Conservation (phyloP, 148 eudicot species). For the Rhododendron henanense region DNA sequence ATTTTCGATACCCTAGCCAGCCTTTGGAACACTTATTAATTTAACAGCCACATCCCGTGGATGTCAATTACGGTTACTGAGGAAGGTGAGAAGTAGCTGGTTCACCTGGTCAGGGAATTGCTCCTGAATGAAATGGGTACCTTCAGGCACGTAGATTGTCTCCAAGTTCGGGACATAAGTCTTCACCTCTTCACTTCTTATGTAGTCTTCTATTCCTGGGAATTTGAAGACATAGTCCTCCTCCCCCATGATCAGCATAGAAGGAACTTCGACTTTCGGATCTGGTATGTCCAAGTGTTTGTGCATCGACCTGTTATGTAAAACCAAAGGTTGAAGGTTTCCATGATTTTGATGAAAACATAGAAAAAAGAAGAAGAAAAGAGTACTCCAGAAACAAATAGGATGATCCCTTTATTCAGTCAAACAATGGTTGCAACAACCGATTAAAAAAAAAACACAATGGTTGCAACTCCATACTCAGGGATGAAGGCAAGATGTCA, state of each 20-base stretch:
- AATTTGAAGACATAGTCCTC: constrained; percentile 33
- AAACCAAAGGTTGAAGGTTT: not conserved
- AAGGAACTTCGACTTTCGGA: constrained; percentile 32
- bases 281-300: constrained; percentile 8
- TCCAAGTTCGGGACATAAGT: constrained; percentile 34
- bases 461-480: not conserved
- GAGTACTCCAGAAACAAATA: not conserved
- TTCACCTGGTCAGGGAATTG: constrained; percentile 40
- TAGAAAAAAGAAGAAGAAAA: no score
- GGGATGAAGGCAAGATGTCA: not conserved
- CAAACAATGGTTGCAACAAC: not conserved
- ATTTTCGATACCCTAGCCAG: not conserved
- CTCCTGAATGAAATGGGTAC: constrained; percentile 43
- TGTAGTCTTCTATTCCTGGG: constrained; percentile 36
- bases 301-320: constrained; percentile 7
- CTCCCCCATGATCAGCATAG: constrained; percentile 33
- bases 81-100: constrained; percentile 30
- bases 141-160: constrained; percentile 28
- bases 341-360: not conserved
- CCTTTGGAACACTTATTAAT: not conserved
- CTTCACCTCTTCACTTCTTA: constrained; percentile 30
- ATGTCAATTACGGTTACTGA: constrained; percentile 18
- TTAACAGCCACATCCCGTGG: not conserved
- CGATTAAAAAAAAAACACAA: not conserved
- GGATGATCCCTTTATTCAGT: not conserved